phyloP scores from a whole-genome alignment of 371 early-diverging fungal species.

The Cokeromyces recurvatus region DNA sequence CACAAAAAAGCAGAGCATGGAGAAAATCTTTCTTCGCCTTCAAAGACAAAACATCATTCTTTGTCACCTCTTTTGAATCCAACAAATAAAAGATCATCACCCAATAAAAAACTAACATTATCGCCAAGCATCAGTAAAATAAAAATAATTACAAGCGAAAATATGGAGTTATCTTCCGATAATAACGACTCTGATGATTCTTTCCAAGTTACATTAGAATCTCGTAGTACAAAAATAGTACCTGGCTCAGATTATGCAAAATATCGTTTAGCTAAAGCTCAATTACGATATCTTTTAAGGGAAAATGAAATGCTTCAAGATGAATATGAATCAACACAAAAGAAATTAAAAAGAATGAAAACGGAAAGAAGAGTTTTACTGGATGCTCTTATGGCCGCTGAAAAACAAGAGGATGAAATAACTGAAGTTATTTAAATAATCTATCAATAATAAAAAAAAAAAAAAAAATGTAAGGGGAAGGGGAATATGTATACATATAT shows the following conservation, averaged over 20 bases:
- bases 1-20: slow-evolving; percentile 34
- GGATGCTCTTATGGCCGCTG: slow-evolving; percentile 39
- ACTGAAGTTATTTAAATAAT: neutral
- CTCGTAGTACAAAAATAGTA: no score
- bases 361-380: slow-evolving; percentile 50
- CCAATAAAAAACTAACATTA: neutral
- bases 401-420: slow-evolving; percentile 3
- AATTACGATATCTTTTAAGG: slow-evolving; percentile 48
- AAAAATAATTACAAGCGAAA: no score
- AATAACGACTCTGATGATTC: no score
- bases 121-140: no score
- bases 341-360: slow-evolving; percentile 43
- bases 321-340: slow-evolving; percentile 43
- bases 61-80: slow-evolving; percentile 1
- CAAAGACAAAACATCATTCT: no score
- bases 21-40: neutral
- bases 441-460: neutral
- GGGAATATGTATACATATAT: no score
- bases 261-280: slow-evolving; percentile 47
- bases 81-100: no score
- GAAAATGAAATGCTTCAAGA: slow-evolving; percentile 54
- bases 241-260: slow-evolving; percentile 31
- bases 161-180: no score
- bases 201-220: no score
- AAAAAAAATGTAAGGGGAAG: no score